phyloP scores from a whole-genome alignment of 1,284 basidiomycete species.

The Ganoderma lucidum region DNA sequence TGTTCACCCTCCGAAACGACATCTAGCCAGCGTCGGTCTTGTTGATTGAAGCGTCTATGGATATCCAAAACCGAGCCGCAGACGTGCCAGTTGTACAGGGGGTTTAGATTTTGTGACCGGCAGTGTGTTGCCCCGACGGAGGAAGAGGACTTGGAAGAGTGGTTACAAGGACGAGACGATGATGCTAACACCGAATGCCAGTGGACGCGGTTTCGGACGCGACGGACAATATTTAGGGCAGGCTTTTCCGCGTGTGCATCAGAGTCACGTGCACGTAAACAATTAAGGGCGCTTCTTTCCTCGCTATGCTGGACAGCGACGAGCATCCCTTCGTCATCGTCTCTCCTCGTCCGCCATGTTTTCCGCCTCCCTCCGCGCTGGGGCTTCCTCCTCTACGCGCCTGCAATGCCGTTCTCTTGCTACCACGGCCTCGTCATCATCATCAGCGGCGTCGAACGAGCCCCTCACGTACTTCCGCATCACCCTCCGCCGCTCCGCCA shows the following conservation, averaged over 20 bases:
- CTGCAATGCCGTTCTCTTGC: conserved; percentile 23
- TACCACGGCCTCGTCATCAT: conserved; percentile 18
- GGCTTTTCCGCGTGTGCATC: conserved; percentile 30
- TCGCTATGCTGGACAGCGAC: conserved; percentile 8
- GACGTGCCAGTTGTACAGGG: no score
- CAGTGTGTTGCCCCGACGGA: no score
- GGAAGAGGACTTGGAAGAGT: background rate
- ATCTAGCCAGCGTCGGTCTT: background rate
- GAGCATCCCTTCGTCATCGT: conserved; percentile 13
- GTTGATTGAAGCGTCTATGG: background rate
- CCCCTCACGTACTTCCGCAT: conserved; percentile 83
- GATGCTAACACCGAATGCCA: background rate
- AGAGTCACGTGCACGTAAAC: conserved; percentile 28
- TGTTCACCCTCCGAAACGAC: conserved; percentile 45
- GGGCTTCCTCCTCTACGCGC: conserved; percentile 10
- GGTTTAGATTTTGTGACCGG: no score
- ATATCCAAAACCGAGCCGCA: no score
- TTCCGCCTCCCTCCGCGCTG: conserved; percentile 22
- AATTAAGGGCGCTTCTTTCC: conserved; percentile 3
- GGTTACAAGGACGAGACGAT: background rate
- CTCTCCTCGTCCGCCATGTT: conserved; percentile 25
- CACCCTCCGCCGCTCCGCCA: conserved; percentile 84
- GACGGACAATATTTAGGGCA: conserved; percentile 37
- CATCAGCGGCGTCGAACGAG: conserved; percentile 32
- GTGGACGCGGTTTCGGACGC: conserved; percentile 13